A percentile compares a stretch with the other conserved stretches of the same genome.
Conservation (phyloP, 139 green algal species). For the Diplosphaera chodatii region DNA sequence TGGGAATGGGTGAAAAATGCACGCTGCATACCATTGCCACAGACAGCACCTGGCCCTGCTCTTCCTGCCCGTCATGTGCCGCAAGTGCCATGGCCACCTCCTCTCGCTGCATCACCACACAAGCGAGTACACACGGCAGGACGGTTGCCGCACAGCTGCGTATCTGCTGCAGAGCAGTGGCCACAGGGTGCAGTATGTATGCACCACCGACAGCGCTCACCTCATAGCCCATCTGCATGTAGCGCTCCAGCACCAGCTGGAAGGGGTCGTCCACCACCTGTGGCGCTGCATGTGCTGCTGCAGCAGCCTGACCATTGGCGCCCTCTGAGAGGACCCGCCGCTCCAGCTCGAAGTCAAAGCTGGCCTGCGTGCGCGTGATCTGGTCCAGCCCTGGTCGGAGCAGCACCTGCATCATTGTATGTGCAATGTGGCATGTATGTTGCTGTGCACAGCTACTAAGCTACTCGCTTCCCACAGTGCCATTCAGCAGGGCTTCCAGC, state of each 20-base stretch:
- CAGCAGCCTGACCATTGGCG: too few relatives aligned
- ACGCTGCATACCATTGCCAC: not conserved
- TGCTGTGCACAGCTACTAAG: too few relatives aligned
- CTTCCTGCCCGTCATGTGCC: not conserved
- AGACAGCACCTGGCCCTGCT: not conserved
- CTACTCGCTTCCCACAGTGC: too few relatives aligned
- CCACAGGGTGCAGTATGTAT: too few relatives aligned
- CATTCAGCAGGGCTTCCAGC: too few relatives aligned
- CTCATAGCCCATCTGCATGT: conserved; percentile 4
- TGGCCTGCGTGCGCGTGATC: not conserved
- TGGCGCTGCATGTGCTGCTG: not conserved
- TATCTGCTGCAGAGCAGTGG: too few relatives aligned
- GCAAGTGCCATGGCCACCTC: not conserved
- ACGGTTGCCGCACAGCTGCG: too few relatives aligned
- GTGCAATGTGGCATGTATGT: too few relatives aligned
- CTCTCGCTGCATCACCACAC: not conserved
- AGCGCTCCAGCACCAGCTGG: not conserved
- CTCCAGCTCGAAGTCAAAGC: not conserved
- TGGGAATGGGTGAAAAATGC: not conserved
- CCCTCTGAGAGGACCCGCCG: not conserved
- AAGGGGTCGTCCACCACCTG: conserved; percentile 1
- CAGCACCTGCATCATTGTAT: not conserved
- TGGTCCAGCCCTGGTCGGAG: not conserved
- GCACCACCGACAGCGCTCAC: not conserved
- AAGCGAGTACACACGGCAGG: too few relatives aligned